Conservation (phyloP, 2,329 filamentous ascomycete species). For the Dothiorella sarmentorum region DNA sequence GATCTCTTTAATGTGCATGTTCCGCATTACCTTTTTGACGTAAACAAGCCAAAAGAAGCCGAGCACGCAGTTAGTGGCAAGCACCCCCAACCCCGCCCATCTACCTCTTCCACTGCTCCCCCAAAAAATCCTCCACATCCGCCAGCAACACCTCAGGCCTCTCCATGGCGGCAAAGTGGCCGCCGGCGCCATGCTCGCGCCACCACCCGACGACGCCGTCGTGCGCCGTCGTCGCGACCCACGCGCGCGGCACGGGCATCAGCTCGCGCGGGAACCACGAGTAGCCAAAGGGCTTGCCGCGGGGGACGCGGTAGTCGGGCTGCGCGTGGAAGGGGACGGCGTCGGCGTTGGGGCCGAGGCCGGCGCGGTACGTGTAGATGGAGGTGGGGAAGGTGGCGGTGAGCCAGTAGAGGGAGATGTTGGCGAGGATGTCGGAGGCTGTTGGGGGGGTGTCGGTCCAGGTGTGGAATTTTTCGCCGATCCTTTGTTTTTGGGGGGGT, state of each 20-base stretch:
- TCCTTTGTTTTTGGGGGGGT: too few species aligned
- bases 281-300: slow-evolving; percentile 45
- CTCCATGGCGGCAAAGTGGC: slow-evolving; percentile 55
- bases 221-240: slow-evolving; percentile 36
- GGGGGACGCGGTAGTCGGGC: slow-evolving; percentile 19
- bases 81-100: too few species aligned
- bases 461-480: slow-evolving; percentile 57
- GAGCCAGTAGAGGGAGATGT: slow-evolving; percentile 56
- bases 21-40: too few species aligned
- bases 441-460: slow-evolving; percentile 50
- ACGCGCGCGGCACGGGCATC: slow-evolving; percentile 35
- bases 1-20: too few species aligned
- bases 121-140: slow-evolving; percentile 48
- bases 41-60: too few species aligned
- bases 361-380: slow-evolving; percentile 49
- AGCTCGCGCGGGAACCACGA: slow-evolving; percentile 46
- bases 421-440: slow-evolving; percentile 47
- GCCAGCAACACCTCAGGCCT: slow-evolving; percentile 39
- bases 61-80: too few species aligned
- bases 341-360: slow-evolving; percentile 22
- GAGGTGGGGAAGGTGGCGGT: slow-evolving; percentile 47
- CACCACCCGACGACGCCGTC: slow-evolving; percentile 40
- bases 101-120: slow-evolving; percentile 30
- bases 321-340: slow-evolving; percentile 8
- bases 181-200: slow-evolving; percentile 43